A percentile compares a stretch with the other conserved stretches of the same genome.
These are phyloP conservation scores for Claviceps sp. DNA, from an alignment of 2,329 filamentous ascomycete genomes.

Conservation along the genomic window DNA sequence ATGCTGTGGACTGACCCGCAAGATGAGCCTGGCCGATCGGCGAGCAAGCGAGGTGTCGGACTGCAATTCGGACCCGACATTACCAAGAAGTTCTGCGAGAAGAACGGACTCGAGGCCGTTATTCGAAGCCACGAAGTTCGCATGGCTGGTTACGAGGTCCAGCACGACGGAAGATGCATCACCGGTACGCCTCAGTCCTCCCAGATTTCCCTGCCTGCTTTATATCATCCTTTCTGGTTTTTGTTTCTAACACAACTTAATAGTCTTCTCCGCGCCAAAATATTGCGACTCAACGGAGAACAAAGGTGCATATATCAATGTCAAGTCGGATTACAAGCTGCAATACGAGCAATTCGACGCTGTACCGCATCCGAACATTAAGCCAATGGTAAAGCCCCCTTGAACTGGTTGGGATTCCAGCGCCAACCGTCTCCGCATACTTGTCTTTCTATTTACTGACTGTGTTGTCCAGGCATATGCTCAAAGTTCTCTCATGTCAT, in stretches of 20 bases:
- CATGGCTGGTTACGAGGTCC: constrained; percentile 98
- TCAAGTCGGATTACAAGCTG: constrained; percentile 82
- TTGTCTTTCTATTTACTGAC: constrained; percentile 12
- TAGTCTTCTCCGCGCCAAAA: constrained; percentile 90
- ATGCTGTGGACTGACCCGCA: constrained; percentile 99
- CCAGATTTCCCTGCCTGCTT: not conserved
- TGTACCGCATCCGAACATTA: constrained; percentile 89
- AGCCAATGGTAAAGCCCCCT: constrained; percentile 58
- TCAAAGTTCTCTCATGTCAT: constrained; percentile 66
- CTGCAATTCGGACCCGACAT: constrained; percentile 95
- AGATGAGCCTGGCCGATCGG: constrained; percentile 68
- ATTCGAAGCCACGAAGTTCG: constrained; percentile 96
- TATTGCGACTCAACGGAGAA: constrained; percentile 98
- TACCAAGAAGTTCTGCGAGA: constrained; percentile 92
- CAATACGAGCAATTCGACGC: constrained; percentile 90
- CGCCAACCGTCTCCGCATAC: not conserved
- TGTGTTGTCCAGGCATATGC: constrained; percentile 54
- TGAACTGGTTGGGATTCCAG: constrained; percentile 1
- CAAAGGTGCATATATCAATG: constrained; percentile 96
- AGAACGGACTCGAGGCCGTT: constrained; percentile 84
- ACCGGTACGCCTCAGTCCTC: constrained; percentile 46
- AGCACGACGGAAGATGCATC: constrained; percentile 91
- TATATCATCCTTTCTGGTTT: constrained; percentile 10
- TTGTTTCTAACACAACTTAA: constrained; percentile 8
- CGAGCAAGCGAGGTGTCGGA: constrained; percentile 92